These are phyloP conservation scores for Suhomyces coccinellae DNA, from an alignment of 1,139 yeast species.

Conservation along the genomic window DNA sequence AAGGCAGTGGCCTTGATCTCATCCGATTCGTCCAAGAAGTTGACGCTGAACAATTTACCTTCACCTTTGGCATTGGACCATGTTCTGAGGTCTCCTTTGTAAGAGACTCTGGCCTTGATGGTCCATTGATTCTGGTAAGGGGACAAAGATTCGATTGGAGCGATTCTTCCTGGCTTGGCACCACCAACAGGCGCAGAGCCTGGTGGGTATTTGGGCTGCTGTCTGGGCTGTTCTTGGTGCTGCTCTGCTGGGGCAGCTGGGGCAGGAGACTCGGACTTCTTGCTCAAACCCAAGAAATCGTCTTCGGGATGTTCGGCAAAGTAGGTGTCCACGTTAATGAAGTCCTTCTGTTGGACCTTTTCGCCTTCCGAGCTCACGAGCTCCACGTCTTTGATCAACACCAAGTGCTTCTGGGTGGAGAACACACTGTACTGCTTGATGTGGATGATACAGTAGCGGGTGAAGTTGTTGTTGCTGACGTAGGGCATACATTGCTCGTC, in stretches of 20 bases:
- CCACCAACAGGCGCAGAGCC: slow-evolving; percentile 15
- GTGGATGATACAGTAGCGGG: slow-evolving; percentile 33
- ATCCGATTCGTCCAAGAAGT: slow-evolving; percentile 90
- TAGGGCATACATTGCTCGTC: slow-evolving; percentile 58
- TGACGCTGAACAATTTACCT: slow-evolving; percentile 86
- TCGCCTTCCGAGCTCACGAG: slow-evolving; percentile 44
- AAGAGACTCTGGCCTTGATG: slow-evolving; percentile 86
- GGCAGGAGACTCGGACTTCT: slow-evolving; percentile 20
- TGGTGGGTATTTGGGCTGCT: slow-evolving; percentile 19
- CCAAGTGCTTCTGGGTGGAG: slow-evolving; percentile 52
- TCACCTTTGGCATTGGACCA: slow-evolving; percentile 88
- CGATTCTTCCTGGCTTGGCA: slow-evolving; percentile 33
- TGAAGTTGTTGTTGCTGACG: slow-evolving; percentile 48
- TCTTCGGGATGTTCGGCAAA: slow-evolving; percentile 57
- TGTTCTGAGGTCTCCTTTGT: slow-evolving; percentile 82
- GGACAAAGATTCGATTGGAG: slow-evolving; percentile 83
- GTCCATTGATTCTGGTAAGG: slow-evolving; percentile 93
- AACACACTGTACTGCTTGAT: slow-evolving; percentile 49
- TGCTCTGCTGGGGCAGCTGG: slow-evolving; percentile 10
- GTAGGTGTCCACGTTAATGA: slow-evolving; percentile 52
- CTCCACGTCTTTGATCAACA: slow-evolving; percentile 54
- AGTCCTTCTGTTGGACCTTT: slow-evolving; percentile 36
- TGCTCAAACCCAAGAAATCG: slow-evolving; percentile 32
- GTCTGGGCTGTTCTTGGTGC: slow-evolving; percentile 11
- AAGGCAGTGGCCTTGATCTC: slow-evolving; percentile 97